Evolutionary conservation across 306 rosid species (phyloP).

Genomic region (Quercus bicolor): DNA sequence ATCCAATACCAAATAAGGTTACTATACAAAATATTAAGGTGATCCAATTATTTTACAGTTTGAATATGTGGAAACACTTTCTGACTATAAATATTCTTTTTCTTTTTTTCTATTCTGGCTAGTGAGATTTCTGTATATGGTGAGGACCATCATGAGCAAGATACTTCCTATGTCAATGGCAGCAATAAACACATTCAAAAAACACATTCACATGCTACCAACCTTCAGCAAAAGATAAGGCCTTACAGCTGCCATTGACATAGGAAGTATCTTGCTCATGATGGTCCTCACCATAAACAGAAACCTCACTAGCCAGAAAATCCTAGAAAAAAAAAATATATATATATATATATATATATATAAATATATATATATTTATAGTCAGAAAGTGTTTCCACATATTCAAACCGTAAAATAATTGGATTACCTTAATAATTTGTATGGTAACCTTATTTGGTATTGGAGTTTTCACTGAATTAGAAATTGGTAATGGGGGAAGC

Average conservation of each 20-base stretch:
- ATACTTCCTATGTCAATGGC: too few species aligned
- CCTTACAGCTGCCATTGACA: slow-evolving; percentile 6
- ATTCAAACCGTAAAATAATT: not conserved
- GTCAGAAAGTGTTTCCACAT: not conserved
- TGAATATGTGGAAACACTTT: not conserved
- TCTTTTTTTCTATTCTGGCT: too few species aligned
- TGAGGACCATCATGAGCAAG: too few species aligned
- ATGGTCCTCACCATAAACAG: slow-evolving; percentile 19
- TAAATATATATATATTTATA: not conserved
- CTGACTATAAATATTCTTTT: too few species aligned
- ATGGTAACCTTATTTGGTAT: not conserved
- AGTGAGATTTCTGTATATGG: too few species aligned
- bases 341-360: too few species aligned
- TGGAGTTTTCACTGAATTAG: not conserved
- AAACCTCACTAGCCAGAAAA: not conserved
- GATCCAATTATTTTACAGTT: not conserved
- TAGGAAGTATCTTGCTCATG: slow-evolving; percentile 27
- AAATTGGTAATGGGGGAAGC: not conserved
- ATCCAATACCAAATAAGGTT: not conserved
- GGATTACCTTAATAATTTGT: not conserved
- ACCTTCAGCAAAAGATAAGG: slow-evolving; percentile 39
- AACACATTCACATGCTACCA: slow-evolving; percentile 11
- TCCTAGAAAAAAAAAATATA: slow-evolving; percentile 31
- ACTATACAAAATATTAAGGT: not conserved
- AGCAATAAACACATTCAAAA: not conserved